A percentile compares a stretch with the other conserved stretches of the same genome.
phyloP scores from a whole-genome alignment of 2,329 filamentous ascomycete species.

The Fusarium staphyleae region DNA sequence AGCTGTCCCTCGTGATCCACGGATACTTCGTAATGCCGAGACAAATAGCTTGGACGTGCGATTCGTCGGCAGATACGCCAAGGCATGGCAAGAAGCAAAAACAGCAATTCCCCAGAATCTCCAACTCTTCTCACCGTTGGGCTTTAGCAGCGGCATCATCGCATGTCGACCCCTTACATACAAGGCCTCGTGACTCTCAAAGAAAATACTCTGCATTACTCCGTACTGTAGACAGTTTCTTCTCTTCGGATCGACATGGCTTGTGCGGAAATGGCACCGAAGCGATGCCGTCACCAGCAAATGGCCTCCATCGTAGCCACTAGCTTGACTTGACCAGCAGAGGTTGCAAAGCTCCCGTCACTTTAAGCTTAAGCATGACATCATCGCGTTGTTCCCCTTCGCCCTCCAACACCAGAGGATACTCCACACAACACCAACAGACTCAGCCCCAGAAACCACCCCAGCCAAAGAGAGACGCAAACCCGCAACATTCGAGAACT shows the following conservation, averaged over 20 bases:
- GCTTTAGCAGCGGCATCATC: background rate
- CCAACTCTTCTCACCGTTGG: background rate
- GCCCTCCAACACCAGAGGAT: background rate
- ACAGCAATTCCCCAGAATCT: slow-evolving; percentile 5
- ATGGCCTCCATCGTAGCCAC: background rate
- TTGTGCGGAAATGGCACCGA: slow-evolving; percentile 30
- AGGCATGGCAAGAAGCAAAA: background rate
- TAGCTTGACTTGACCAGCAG: slow-evolving; percentile 19
- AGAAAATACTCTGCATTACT: background rate
- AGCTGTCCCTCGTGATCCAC: background rate
- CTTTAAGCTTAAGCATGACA: slow-evolving; percentile 42
- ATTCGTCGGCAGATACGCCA: background rate
- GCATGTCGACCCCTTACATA: slow-evolving; percentile 2
- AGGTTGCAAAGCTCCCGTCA: too few relatives aligned
- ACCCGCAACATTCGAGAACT: slow-evolving; percentile 29
- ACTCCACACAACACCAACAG: background rate
- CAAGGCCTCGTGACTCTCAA: background rate
- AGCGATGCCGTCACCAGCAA: slow-evolving; percentile 32
- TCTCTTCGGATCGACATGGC: slow-evolving; percentile 21
- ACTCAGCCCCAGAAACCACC: slow-evolving; percentile 20
- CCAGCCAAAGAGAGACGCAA: slow-evolving; percentile 10
- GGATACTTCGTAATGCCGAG: slow-evolving; percentile 7
- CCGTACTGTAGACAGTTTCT: background rate
- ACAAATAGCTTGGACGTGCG: background rate
- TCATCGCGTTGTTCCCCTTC: slow-evolving; percentile 15